These are phyloP conservation scores for Phialemoniopsis sp. DNA, from an alignment of 2,329 filamentous ascomycete genomes.

Conservation along the genomic window DNA sequence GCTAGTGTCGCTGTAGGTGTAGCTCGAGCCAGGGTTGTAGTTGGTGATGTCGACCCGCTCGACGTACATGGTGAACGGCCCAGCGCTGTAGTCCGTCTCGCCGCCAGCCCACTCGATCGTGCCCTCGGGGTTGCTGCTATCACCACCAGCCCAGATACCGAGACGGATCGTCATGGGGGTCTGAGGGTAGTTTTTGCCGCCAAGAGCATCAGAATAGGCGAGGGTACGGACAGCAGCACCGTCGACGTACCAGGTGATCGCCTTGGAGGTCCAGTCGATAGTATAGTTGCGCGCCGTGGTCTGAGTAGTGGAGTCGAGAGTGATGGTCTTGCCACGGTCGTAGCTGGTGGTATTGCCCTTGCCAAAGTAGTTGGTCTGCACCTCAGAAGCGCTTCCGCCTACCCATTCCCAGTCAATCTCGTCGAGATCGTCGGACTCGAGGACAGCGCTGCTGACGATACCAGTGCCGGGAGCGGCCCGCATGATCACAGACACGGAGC, in stretches of 20 bases:
- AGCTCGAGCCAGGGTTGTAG: constrained; percentile 4
- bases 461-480: constrained; percentile 42
- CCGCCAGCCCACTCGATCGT: constrained; percentile 11
- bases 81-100: constrained; percentile 6
- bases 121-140: constrained; percentile 5
- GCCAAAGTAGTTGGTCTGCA: constrained; percentile 49
- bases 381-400: constrained; percentile 19
- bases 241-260: constrained; percentile 53
- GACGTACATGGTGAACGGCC: constrained; percentile 8
- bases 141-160: constrained; percentile 35
- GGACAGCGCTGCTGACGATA: constrained; percentile 43
- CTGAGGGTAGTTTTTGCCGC: constrained; percentile 52
- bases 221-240: constrained; percentile 46
- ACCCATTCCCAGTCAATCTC: constrained; percentile 48
- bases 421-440: constrained; percentile 46
- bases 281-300: constrained; percentile 50
- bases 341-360: constrained; percentile 49
- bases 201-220: constrained; percentile 37
- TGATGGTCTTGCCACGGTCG: constrained; percentile 44
- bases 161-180: constrained; percentile 50
- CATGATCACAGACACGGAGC: constrained; percentile 40
- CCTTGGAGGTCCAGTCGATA: constrained; percentile 49
- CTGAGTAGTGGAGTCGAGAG: constrained; percentile 40
- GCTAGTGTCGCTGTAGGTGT: constrained; percentile 6
- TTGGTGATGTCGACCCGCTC: constrained; percentile 8